Percentiles rank a stretch among this genome's conserved stretches.
These are phyloP conservation scores for Alternaria incomplexa DNA, from an alignment of 2,329 filamentous ascomycete genomes.

Conservation along the genomic window DNA sequence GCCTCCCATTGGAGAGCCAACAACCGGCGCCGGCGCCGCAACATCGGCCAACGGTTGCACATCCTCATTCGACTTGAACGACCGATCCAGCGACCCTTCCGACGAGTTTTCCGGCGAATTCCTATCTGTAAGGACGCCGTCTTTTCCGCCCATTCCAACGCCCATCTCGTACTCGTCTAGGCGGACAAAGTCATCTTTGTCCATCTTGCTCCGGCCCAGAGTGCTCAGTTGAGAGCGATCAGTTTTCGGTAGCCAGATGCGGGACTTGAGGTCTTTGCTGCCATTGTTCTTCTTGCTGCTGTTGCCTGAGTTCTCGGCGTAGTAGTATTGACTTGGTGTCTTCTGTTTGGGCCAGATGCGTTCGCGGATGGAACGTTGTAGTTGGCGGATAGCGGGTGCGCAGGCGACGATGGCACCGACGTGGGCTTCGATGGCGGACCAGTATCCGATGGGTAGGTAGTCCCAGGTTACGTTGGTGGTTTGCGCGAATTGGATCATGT, in stretches of 20 bases:
- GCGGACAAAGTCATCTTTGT: conserved; percentile 5
- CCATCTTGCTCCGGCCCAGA: neutral
- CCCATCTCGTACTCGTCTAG: conserved; percentile 1
- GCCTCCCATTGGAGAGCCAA: neutral
- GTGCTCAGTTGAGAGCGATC: neutral
- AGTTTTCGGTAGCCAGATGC: neutral
- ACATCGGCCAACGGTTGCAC: neutral
- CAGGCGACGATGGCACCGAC: conserved; percentile 37
- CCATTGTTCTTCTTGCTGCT: neutral
- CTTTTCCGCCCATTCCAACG: neutral
- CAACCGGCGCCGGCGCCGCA: neutral
- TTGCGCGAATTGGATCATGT: conserved; percentile 52
- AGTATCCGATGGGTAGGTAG: conserved; percentile 37
- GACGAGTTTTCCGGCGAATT: neutral
- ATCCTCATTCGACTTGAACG: neutral
- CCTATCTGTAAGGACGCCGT: neutral
- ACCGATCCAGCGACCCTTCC: neutral
- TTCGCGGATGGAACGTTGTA: conserved; percentile 13
- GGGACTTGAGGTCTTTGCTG: neutral
- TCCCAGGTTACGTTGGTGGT: conserved; percentile 50
- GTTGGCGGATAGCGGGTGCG: conserved; percentile 16
- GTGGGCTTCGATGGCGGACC: conserved; percentile 34
- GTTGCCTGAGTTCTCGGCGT: neutral
- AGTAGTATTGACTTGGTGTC: neutral
- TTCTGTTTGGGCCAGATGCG: neutral